Evolutionary conservation across 2,329 filamentous ascomycete genomes (phyloP), one percentile per base, ranked within the genome.

Genomic region (Macroventuria anomochaeta): DNA sequence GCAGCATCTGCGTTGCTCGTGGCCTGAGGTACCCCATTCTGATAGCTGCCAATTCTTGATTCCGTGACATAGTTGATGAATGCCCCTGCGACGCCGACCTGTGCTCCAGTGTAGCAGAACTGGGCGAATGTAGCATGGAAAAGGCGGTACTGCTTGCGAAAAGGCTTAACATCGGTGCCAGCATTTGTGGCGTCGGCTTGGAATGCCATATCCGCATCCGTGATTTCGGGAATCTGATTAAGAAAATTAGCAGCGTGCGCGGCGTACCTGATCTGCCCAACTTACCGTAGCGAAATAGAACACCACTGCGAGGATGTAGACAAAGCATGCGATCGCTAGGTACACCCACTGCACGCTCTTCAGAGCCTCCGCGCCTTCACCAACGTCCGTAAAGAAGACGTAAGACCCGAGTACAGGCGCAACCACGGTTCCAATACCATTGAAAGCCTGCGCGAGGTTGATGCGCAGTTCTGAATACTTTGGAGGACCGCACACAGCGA

Each of bases 61-160:
- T 89, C 89, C 39, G 77, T 72, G 15, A 81, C 76, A 63, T 74
- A 83, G 74, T 74, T 74, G 57, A 74, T 76, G 61, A 75, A 75
- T 41, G 75, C 71, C 29, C 75, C 74, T 3, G 80, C 80, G 23
- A 83, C 77, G 1, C 78, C 81, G 5, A 83, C 71, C 65, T 96
- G 91, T 0, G 88, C 85, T 40, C 90, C 90, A 0, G 90, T 88
- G 71, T 93, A 95, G 70, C 86, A 90, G 74, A 93, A 93, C 62
- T 93, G 89, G 0, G 88, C 87, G 62, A 87, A 83, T 0, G 88
- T 84, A 11, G 88, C 90, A 64, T 91, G 88, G 79, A 92, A 91
- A 2, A 93, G 80, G 20, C 85, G 84, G 72, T 88, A 91, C 69
- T 88, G 84, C 60, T 83, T 84, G 46, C 69, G 67, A 62, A 88